These are phyloP conservation scores for Cyclotella cryptica DNA, from an alignment of 108 stramenopile species.

Conservation along the genomic window DNA sequence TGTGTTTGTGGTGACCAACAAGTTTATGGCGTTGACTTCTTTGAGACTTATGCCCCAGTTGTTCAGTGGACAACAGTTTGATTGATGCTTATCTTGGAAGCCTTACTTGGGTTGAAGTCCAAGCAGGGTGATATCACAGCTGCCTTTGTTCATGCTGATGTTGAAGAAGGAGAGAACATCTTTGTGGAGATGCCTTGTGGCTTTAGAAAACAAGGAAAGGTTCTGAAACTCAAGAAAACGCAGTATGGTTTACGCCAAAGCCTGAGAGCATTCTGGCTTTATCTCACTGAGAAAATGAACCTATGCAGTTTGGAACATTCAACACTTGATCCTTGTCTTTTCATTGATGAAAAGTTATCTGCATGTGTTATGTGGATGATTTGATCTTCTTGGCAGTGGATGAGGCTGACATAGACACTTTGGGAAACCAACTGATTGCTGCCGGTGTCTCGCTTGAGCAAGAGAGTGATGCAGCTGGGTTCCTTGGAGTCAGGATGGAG, in stretches of 20 bases:
- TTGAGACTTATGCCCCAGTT: too few species aligned
- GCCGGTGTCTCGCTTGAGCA: not conserved
- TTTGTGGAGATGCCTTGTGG: not conserved
- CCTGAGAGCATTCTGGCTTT: not conserved
- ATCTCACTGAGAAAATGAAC: not conserved
- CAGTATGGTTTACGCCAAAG: not conserved
- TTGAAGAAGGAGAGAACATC: not conserved
- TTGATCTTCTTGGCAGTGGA: not conserved
- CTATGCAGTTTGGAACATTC: not conserved
- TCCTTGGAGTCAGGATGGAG: not conserved
- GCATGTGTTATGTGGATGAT: not conserved
- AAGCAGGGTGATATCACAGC: too few species aligned
- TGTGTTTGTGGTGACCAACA: too few species aligned
- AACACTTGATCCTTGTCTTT: constrained; percentile 3
- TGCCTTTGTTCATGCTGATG: constrained; percentile 2
- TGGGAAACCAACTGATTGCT: not conserved
- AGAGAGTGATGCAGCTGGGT: constrained; percentile 3
- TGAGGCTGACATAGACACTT: not conserved
- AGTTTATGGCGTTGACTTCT: too few species aligned
- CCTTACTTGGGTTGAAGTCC: too few species aligned
- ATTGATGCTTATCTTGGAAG: too few species aligned
- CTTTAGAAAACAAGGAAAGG: too few species aligned
- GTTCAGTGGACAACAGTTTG: too few species aligned
- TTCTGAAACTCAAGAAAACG: not conserved
- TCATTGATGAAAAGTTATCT: not conserved